Percentiles rank a stretch among this genome's conserved stretches.
Conservation (phyloP, 208 protist species). For the Wallacemonas sp. region DNA sequence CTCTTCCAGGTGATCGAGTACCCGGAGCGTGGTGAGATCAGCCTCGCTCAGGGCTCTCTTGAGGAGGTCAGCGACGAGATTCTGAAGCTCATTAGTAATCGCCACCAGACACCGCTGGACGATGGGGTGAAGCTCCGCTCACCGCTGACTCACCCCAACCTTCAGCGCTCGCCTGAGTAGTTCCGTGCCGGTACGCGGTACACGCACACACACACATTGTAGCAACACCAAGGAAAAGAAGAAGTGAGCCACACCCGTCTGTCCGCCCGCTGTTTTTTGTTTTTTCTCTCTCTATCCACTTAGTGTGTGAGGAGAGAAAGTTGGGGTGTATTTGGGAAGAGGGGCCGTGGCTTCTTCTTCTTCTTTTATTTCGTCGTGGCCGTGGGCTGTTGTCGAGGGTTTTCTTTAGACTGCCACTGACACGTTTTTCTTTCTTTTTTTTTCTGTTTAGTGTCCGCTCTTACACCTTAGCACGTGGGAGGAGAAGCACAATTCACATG, state of each 20-base stretch:
- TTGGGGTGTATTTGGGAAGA: too few relatives aligned
- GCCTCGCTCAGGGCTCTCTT: slow-evolving; percentile 41
- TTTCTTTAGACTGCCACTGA: slow-evolving; percentile 9
- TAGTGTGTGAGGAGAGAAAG: too few relatives aligned
- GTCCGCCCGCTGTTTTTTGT: not conserved
- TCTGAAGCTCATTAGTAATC: slow-evolving; percentile 75
- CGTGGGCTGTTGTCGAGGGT: not conserved
- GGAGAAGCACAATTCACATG: not conserved
- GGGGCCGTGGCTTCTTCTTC: too few relatives aligned
- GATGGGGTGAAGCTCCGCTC: slow-evolving; percentile 66
- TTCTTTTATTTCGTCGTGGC: slow-evolving; percentile 1
- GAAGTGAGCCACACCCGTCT: not conserved
- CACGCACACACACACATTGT: not conserved
- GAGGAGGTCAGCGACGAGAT: slow-evolving; percentile 61
- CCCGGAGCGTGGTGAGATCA: slow-evolving; percentile 89
- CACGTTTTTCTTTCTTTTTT: slow-evolving; percentile 6
- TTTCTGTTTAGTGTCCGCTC: slow-evolving; percentile 12
- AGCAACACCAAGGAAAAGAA: not conserved
- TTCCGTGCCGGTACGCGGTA: too few relatives aligned
- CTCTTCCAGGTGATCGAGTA: slow-evolving; percentile 88
- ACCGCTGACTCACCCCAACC: slow-evolving; percentile 73
- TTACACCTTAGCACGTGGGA: slow-evolving; percentile 3
- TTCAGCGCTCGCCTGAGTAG: slow-evolving; percentile 85
- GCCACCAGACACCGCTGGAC: slow-evolving; percentile 84
- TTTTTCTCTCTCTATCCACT: too few relatives aligned